Conservation (phyloP, 179 eudicot genomes). For the Spinacia oleracea region DNA sequence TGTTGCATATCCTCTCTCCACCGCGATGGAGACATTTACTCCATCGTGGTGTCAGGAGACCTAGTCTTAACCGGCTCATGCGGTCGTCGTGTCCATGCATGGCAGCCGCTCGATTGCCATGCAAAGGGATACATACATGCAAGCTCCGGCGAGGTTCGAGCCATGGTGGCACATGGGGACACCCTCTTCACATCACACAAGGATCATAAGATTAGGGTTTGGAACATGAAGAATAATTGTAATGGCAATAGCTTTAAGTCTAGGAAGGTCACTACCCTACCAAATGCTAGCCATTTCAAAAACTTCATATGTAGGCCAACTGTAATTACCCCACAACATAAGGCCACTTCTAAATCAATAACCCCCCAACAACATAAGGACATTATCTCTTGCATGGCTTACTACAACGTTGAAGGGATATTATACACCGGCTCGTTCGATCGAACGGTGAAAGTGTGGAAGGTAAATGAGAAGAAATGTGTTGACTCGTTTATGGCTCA, state of each 20-base stretch:
- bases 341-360: conserved; percentile 21
- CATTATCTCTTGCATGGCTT: conserved; percentile 65
- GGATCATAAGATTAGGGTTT: conserved; percentile 50
- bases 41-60: conserved; percentile 44
- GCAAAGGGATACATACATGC: conserved; percentile 54
- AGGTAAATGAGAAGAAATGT: conserved; percentile 44
- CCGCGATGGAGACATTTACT: conserved; percentile 43
- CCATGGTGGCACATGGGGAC: conserved; percentile 44
- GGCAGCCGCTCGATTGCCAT: conserved; percentile 47
- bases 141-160: conserved; percentile 41
- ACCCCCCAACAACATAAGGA: conserved; percentile 40
- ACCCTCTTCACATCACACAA: conserved; percentile 57
- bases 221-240: conserved; percentile 30
- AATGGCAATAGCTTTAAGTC: conserved; percentile 27
- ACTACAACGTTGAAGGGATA: conserved; percentile 51
- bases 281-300: conserved; percentile 25
- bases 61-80: conserved; percentile 53
- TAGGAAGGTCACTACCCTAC: conserved; percentile 42
- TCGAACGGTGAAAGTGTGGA: conserved; percentile 57
- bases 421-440: conserved; percentile 70
- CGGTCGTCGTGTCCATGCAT: conserved; percentile 51
- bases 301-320: conserved; percentile 19
- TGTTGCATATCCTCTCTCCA: conserved; percentile 57
- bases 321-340: conserved; percentile 32
- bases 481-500: conserved; percentile 62